These are phyloP conservation scores for Henckelia pumila DNA, from an alignment of 257 asterid species.

Conservation along the genomic window DNA sequence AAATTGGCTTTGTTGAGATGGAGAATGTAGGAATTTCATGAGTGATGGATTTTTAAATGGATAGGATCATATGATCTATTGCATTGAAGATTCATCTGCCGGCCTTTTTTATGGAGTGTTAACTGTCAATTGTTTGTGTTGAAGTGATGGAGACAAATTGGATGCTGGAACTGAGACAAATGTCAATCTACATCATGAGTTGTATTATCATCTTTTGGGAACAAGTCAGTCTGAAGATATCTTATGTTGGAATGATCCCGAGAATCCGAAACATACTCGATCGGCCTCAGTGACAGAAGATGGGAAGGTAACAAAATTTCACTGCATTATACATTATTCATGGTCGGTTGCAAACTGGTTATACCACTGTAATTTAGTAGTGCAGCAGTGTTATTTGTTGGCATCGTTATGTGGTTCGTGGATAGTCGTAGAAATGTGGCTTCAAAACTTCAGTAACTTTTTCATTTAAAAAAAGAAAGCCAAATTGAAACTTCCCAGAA, in stretches of 20 bases:
- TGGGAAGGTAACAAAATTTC: conserved; percentile 59
- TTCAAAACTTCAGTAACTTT: neutral
- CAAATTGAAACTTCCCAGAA: neutral
- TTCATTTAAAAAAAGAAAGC: neutral
- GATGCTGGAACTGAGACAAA: conserved; percentile 91
- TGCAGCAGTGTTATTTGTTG: neutral
- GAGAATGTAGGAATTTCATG: neutral
- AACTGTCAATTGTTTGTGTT: conserved; percentile 30
- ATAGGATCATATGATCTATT: conserved; percentile 1
- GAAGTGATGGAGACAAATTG: conserved; percentile 62
- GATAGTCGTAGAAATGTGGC: neutral
- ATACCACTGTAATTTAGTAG: neutral
- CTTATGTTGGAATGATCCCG: conserved; percentile 81
- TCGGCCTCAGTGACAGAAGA: conserved; percentile 75
- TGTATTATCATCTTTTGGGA: conserved; percentile 92
- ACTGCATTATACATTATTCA: neutral
- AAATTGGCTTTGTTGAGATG: neutral
- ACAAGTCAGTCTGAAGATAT: conserved; percentile 86
- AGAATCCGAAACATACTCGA: conserved; percentile 72
- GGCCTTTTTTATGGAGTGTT: conserved; percentile 10
- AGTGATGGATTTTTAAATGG: neutral
- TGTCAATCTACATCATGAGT: conserved; percentile 75
- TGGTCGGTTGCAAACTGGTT: conserved; percentile 7
- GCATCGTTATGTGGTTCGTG: neutral
- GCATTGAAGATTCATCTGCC: conserved; percentile 4